phyloP scores from a whole-genome alignment of 768 basidiomycete species.

The Paxillus rubicundulus region DNA sequence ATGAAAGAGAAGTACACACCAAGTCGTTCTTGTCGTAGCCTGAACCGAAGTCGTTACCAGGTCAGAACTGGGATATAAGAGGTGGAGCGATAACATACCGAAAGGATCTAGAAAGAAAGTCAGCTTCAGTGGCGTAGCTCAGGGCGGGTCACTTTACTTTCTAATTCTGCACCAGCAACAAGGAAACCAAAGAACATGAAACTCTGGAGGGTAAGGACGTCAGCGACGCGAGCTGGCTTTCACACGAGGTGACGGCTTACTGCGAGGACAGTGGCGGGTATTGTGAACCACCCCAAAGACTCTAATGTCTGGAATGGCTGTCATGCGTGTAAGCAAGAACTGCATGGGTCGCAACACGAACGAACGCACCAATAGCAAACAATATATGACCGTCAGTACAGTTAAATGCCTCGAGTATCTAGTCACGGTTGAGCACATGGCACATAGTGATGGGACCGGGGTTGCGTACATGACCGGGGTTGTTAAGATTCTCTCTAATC shows the following conservation, averaged over 20 bases:
- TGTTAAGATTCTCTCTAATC: constrained; percentile 69
- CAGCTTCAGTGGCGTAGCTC: constrained; percentile 4
- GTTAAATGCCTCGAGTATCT: constrained; percentile 70
- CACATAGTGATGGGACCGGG: not conserved
- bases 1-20: constrained; percentile 32
- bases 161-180: constrained; percentile 71
- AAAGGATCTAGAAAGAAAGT: constrained; percentile 40
- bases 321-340: not conserved
- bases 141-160: constrained; percentile 46
- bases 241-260: constrained; percentile 31
- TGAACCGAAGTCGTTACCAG: not conserved
- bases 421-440: too few species aligned
- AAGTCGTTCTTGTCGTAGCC: constrained; percentile 74
- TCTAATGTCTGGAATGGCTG: constrained; percentile 66
- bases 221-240: not conserved
- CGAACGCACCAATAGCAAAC: constrained; percentile 51
- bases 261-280: constrained; percentile 54
- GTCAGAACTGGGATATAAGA: not conserved
- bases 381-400: constrained; percentile 60
- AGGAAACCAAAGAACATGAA: constrained; percentile 74
- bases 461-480: constrained; percentile 41
- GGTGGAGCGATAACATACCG: constrained; percentile 25
- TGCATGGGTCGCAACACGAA: not conserved
- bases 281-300: constrained; percentile 56
- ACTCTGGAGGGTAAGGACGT: constrained; percentile 32